Evolutionary conservation across 139 green algal species (phyloP).

Genomic region (Deuterostichococcus epilithicus): DNA sequence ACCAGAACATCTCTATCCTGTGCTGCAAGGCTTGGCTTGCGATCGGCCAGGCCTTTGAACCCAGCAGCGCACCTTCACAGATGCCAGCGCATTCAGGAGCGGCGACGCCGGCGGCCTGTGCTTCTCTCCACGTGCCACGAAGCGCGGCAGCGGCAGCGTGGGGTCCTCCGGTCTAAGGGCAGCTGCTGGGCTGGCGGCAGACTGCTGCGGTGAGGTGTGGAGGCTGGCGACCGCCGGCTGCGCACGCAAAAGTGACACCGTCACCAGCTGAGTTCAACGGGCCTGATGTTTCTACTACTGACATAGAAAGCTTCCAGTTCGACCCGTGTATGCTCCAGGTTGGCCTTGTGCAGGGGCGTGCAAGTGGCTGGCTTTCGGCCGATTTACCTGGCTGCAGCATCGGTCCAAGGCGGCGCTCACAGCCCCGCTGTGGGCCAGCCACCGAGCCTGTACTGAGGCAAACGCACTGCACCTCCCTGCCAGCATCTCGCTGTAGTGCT

Average conservation of each 20-base stretch:
- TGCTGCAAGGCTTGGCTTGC: too few species aligned
- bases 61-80: background rate
- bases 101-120: background rate
- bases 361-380: too few species aligned
- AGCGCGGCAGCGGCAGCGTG: constrained; percentile 1
- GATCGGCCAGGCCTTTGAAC: too few species aligned
- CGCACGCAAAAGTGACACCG: too few species aligned
- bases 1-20: too few species aligned
- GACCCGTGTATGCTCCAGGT: too few species aligned
- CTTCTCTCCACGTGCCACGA: background rate
- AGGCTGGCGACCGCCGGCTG: background rate
- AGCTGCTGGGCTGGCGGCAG: too few species aligned
- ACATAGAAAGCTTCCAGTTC: too few species aligned
- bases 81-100: background rate
- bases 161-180: background rate
- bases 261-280: too few species aligned
- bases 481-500: background rate
- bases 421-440: background rate
- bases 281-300: too few species aligned
- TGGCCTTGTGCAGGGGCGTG: too few species aligned
- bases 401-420: background rate
- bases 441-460: background rate
- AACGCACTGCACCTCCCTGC: background rate
- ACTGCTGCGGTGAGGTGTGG: background rate
- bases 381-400: background rate